A percentile compares a stretch with the other conserved stretches of the same genome.
Evolutionary conservation across 202 grass and related monocot genomes (phyloP).

Genomic region (Setaria italica): DNA sequence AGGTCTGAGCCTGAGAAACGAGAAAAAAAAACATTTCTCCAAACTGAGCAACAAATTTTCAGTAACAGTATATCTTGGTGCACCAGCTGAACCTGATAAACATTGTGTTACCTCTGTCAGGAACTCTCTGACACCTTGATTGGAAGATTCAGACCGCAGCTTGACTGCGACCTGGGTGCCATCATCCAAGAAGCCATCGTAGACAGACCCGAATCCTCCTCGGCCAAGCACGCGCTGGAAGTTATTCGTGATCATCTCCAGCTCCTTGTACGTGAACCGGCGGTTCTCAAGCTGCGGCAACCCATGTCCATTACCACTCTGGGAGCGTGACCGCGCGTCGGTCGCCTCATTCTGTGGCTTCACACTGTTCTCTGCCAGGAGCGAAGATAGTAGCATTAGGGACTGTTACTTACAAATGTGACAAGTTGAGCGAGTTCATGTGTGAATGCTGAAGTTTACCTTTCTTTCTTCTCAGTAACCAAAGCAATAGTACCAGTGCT

Average conservation of each 20-base stretch:
- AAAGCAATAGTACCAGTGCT: conserved; percentile 29
- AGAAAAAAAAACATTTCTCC: background rate
- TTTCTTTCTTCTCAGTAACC: conserved; percentile 24
- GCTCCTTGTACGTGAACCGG: conserved; percentile 63
- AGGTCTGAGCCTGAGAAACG: conserved; percentile 48
- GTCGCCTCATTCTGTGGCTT: background rate
- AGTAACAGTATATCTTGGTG: background rate
- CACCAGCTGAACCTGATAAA: background rate
- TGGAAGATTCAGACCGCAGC: conserved; percentile 47
- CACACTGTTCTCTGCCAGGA: background rate
- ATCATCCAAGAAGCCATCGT: conserved; percentile 58
- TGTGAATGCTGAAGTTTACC: background rate
- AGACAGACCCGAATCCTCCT: conserved; percentile 78
- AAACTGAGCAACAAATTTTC: background rate
- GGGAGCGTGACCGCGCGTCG: background rate
- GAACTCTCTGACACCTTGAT: conserved; percentile 59
- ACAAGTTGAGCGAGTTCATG: background rate
- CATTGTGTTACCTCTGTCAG: conserved; percentile 51
- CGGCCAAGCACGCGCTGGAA: conserved; percentile 58
- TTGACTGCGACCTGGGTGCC: conserved; percentile 74
- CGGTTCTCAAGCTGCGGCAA: conserved; percentile 43
- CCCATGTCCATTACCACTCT: background rate
- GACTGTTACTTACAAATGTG: background rate
- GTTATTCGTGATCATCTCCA: conserved; percentile 59
- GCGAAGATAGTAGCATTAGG: background rate